Base-by-base conservation (phyloP, 1,284 basidiomycete genomes). In the Trichosporon sp. region DNA sequence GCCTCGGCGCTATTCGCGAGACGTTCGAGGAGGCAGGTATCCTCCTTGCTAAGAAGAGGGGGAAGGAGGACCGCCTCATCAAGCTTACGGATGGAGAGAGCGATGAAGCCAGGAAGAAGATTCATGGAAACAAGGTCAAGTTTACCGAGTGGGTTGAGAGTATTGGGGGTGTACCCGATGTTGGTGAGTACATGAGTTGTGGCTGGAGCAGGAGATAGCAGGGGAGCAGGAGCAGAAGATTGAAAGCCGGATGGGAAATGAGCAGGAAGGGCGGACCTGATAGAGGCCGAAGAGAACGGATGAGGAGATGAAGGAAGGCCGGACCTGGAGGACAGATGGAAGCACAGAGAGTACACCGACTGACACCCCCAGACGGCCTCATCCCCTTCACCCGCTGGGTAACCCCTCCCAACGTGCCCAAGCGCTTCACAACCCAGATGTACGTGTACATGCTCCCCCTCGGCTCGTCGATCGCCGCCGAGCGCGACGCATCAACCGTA, bases 361-460 rank as follows among this genome's bases (percentile, higher is more conserved):
- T 7, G 14, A 34, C 34, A 58, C 34, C 6, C 16, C 6, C 58
- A 67, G 66, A 65, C 34, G 44, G 52, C 19, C 52, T 68, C 16
- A 33, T 68, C n/a, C 63, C 66, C 8, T 65, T 68, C 36, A 68
- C 66, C n/a, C 66, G 66, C 59, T 68, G 66, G 66, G 63, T 68
- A 14, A 68, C 66, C 21, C 66, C 66, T 0, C 60, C 64, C 6
- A 61, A 33, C 14, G 61, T 64, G 37, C 63, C 66, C 11, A 68
- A 65, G 31, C 66, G 66, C 46, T 68, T 65, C 61, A 65, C 63
- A 34, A 63, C 64, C 8, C 66, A 68, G 52, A 68, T 68, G 66
- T 68, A 68, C 63, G 63, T 68, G 46, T 68, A 68, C 59, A 52
- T 68, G 21, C 66, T 68, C 3, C 66, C 66, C 1, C 46, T 64